Evolutionary conservation across 2,329 filamentous ascomycete genomes (phyloP), one percentile per base, ranked within the genome.

Genomic region (Ceratocystiopsis minuta): DNA sequence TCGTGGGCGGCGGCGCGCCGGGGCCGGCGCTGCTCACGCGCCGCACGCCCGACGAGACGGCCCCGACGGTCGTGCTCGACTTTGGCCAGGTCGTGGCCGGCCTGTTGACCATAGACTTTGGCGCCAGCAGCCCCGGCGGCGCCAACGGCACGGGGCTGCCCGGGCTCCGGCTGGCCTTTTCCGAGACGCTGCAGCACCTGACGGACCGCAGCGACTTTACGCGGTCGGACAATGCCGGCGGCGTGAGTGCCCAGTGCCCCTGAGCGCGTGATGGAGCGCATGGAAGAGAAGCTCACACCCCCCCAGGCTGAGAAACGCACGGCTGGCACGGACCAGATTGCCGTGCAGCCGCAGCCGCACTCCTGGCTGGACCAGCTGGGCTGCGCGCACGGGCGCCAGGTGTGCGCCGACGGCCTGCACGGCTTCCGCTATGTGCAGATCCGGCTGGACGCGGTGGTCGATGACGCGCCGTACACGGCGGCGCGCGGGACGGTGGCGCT

Each of bases 371-470:
- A 66, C 43, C 52, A 55, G 33, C 56, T 61, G 41, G 65, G 65
- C 12, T 70, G 67, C 44, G 52, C 62, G 35, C 52, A 60, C 37
- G 57, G 52, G 16, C 54, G 44, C 6, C 52, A 66, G 43, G 65
- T 71, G 13, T 70, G 67, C 48, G 55, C 63, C 0, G 67, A 71
- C 43, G 68, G 67, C 3, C 53, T 71, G 6, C 68, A 71, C 41
- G 67, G 66, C 6, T 71, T 70, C 48, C 61, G 67, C 34, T 71
- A 70, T 44, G 48, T 71, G 34, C 66, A 60, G 41, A 62, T 70
- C 24, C 60, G 59, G 37, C 54, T 71, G 4, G 62, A 65, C 44
- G 62, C 65, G 0, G 50, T 69, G 2, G 20, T 54, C 2, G 46
- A 49, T 1, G 67, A 71, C 51, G 51, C 59, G 1, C 66, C 67